Conservation (phyloP, 208 protist species). For the Trypanosoma cruzi region DNA sequence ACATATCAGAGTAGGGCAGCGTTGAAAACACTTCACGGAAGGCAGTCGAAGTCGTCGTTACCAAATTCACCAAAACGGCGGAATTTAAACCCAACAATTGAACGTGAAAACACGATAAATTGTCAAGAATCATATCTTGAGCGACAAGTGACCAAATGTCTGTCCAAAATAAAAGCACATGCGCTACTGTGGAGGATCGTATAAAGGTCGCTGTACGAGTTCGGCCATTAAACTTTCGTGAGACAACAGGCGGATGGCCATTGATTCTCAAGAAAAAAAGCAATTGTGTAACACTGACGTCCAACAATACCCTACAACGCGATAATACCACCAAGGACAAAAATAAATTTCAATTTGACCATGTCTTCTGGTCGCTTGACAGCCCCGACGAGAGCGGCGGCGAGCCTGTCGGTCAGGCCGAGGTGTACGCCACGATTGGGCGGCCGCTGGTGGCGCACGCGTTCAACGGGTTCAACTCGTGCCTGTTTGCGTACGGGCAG, state of each 20-base stretch:
- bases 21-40: too few species aligned
- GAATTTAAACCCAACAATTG: too few species aligned
- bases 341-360: slow-evolving; percentile 32
- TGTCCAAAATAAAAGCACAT: too few species aligned
- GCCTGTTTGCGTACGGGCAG: slow-evolving; percentile 69
- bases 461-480: slow-evolving; percentile 71
- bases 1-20: too few species aligned
- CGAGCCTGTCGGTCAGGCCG: slow-evolving; percentile 41
- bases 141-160: too few species aligned
- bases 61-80: too few species aligned
- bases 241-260: slow-evolving; percentile 4
- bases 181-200: slow-evolving; percentile 18
- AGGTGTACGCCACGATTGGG: slow-evolving; percentile 65
- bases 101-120: too few species aligned
- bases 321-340: background rate
- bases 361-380: slow-evolving; percentile 29
- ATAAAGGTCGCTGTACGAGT: slow-evolving; percentile 69
- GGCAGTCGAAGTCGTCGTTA: too few species aligned
- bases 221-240: slow-evolving; percentile 48
- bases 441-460: slow-evolving; percentile 50
- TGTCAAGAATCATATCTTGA: too few species aligned
- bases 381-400: slow-evolving; percentile 31
- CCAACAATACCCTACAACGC: background rate
- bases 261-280: background rate
- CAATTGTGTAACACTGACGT: slow-evolving; percentile 10